phyloP scores from a whole-genome alignment of 345 rosid species.

The Litchi chinensis region DNA sequence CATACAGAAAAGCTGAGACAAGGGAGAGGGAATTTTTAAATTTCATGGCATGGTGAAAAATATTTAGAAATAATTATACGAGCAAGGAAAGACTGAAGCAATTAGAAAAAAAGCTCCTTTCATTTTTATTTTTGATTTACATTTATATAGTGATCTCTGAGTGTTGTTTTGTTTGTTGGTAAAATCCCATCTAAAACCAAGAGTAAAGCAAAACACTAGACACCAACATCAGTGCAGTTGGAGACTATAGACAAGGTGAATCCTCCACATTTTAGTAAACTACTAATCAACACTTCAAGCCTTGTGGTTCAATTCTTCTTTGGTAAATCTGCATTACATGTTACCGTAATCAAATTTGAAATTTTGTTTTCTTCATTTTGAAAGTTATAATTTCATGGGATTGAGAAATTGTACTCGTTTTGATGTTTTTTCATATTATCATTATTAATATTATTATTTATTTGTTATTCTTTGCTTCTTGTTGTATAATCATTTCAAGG shows the following conservation, averaged over 20 bases:
- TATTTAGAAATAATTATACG: not conserved
- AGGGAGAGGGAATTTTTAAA: not conserved
- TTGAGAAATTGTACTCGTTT: not conserved
- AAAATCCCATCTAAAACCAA: conserved; percentile 41
- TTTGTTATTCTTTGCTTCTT: too few relatives aligned
- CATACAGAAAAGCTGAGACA: not conserved
- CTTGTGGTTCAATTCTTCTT: not conserved
- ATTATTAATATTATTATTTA: too few relatives aligned
- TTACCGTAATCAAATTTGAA: not conserved
- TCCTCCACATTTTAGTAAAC: not conserved
- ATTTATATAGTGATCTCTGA: not conserved
- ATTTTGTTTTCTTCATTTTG: not conserved
- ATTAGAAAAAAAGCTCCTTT: not conserved
- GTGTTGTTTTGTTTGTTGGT: conserved; percentile 21
- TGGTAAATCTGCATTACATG: conserved; percentile 1
- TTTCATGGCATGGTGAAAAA: not conserved
- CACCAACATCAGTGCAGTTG: not conserved
- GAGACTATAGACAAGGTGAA: conserved; percentile 3
- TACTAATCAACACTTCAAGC: not conserved
- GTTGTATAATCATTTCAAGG: too few relatives aligned
- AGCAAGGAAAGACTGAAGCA: not conserved
- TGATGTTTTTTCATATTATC: too few relatives aligned
- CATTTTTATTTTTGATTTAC: not conserved
- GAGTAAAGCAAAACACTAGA: conserved; percentile 30
- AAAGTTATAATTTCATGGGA: not conserved